Evolutionary conservation across 1,284 basidiomycete species (phyloP).

Genomic region (Rhodotorula mucilaginosa): DNA sequence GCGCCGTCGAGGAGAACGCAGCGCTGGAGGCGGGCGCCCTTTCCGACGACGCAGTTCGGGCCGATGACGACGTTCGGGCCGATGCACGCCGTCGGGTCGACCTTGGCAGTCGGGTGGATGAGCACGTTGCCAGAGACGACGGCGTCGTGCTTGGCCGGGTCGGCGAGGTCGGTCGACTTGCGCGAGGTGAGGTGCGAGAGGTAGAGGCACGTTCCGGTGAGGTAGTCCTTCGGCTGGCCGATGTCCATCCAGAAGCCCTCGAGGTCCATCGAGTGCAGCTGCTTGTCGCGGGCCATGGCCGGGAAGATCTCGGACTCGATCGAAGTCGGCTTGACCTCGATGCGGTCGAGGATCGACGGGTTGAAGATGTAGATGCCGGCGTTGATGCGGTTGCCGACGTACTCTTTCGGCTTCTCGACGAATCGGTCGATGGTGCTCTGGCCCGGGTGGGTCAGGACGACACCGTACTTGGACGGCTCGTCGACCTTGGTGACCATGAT

Average conservation of each 20-base stretch:
- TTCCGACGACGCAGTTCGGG: slow-evolving; percentile 54
- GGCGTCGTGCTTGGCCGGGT: slow-evolving; percentile 52
- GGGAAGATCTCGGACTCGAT: slow-evolving; percentile 59
- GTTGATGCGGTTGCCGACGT: slow-evolving; percentile 59
- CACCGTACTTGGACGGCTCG: slow-evolving; percentile 58
- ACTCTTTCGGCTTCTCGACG: slow-evolving; percentile 58
- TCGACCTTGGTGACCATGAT: slow-evolving; percentile 59
- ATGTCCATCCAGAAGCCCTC: slow-evolving; percentile 59
- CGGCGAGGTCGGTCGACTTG: slow-evolving; percentile 52
- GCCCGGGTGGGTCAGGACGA: slow-evolving; percentile 55
- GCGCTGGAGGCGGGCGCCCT: slow-evolving; percentile 56
- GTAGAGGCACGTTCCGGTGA: slow-evolving; percentile 55
- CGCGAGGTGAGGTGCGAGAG: slow-evolving; percentile 52
- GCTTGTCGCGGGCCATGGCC: slow-evolving; percentile 53
- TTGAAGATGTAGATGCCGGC: slow-evolving; percentile 60
- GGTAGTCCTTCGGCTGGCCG: slow-evolving; percentile 55
- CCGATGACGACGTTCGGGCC: slow-evolving; percentile 58
- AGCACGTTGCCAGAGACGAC: slow-evolving; percentile 32
- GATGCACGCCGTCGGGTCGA: slow-evolving; percentile 53
- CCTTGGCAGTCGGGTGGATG: slow-evolving; percentile 50
- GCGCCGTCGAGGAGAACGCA: slow-evolving; percentile 55
- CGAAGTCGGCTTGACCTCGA: slow-evolving; percentile 56
- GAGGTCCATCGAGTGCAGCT: slow-evolving; percentile 57
- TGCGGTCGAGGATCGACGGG: slow-evolving; percentile 55
- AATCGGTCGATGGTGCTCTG: slow-evolving; percentile 56